Evolutionary conservation across 495 filamentous ascomycete species (phyloP).

Genomic region (Annulohypoxylon maeteangense): DNA sequence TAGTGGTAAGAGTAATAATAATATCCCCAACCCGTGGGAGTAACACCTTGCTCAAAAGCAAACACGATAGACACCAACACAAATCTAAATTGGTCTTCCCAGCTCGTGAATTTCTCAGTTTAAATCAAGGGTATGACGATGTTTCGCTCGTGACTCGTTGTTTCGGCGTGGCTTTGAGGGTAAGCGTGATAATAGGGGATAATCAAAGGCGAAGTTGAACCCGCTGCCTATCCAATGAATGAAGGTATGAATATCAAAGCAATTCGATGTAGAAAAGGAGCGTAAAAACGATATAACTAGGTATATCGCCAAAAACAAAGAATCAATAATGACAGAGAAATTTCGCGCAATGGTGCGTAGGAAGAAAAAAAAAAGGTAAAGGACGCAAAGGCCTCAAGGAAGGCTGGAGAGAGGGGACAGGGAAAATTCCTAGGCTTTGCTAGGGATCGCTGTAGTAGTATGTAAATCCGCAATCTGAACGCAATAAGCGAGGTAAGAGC

Average conservation of each 20-base stretch:
- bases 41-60: conserved; percentile 23
- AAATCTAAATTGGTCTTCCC: conserved; percentile 8
- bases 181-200: conserved; percentile 11
- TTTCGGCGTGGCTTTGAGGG: conserved; percentile 11
- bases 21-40: conserved; percentile 36
- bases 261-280: conserved; percentile 21
- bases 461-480: conserved; percentile 20
- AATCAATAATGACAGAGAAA: conserved; percentile 21
- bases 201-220: conserved; percentile 5
- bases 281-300: conserved; percentile 28
- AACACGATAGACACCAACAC: conserved; percentile 15
- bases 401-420: conserved; percentile 16
- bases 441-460: not conserved
- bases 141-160: conserved; percentile 17
- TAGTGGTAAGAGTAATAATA: conserved; percentile 9
- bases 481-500: conserved; percentile 13
- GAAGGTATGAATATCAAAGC: conserved; percentile 38
- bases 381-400: not conserved
- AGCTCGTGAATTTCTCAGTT: conserved; percentile 14
- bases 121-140: conserved; percentile 10
- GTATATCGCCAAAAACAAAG: conserved; percentile 39
- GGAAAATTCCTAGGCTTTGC: not conserved
- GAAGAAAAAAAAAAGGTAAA: not conserved
- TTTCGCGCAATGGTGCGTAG: conserved; percentile 4
- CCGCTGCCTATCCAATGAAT: conserved; percentile 20